A percentile compares a stretch with the other conserved stretches of the same genome.
Evolutionary conservation across 2,329 filamentous ascomycete genomes (phyloP).

Genomic region (Didymella pomorum): DNA sequence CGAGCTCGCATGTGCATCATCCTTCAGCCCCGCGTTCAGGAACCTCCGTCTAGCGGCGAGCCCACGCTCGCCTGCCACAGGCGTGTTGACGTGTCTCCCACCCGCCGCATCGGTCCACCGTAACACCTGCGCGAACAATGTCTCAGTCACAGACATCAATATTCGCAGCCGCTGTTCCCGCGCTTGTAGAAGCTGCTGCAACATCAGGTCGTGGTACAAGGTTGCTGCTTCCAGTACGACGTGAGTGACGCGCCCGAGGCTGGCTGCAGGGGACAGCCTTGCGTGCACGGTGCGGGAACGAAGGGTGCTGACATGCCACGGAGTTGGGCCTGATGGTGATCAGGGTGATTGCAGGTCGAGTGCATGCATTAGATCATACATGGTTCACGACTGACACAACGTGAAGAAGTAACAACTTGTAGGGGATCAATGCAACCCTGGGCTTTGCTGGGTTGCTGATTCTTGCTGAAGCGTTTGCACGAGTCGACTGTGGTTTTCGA

Average conservation of each 20-base stretch:
- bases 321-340: background rate
- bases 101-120: slow-evolving; percentile 2
- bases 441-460: background rate
- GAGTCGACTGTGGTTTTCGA: background rate
- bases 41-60: slow-evolving; percentile 15
- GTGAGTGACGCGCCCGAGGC: slow-evolving; percentile 1
- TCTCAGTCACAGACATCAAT: slow-evolving; percentile 4
- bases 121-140: background rate
- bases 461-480: background rate
- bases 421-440: background rate
- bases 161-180: slow-evolving; percentile 6
- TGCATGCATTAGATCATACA: slow-evolving; percentile 1
- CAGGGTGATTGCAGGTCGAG: slow-evolving; percentile 1
- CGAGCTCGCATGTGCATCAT: slow-evolving; percentile 30
- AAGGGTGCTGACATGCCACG: background rate
- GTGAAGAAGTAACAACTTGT: background rate
- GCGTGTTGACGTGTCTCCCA: slow-evolving; percentile 12
- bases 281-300: background rate
- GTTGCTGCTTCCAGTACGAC: slow-evolving; percentile 4
- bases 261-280: slow-evolving; percentile 10
- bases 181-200: slow-evolving; percentile 1
- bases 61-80: slow-evolving; percentile 1
- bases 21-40: slow-evolving; percentile 30
- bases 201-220: slow-evolving; percentile 6
- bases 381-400: background rate